Conservation (phyloP, 2,329 filamentous ascomycete genomes). For the Pestalotiopsis sp. region DNA sequence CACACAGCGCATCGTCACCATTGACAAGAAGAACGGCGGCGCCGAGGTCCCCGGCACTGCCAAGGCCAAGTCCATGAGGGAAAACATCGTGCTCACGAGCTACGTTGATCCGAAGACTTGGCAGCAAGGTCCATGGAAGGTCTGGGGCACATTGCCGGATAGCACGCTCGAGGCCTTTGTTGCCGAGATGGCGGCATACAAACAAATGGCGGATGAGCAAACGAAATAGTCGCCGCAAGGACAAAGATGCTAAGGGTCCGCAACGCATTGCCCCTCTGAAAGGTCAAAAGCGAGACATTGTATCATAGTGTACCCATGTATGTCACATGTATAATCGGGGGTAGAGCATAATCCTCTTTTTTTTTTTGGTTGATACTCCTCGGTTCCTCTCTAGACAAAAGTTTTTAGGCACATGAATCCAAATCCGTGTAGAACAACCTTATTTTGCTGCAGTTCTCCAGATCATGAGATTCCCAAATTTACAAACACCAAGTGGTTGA, state of each 20-base stretch:
- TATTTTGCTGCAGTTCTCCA: not conserved
- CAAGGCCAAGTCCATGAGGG: slow-evolving; percentile 56
- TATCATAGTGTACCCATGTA: slow-evolving; percentile 3
- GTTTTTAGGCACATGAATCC: not conserved
- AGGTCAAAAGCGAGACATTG: not conserved
- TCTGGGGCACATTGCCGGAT: slow-evolving; percentile 65
- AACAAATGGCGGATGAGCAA: slow-evolving; percentile 1
- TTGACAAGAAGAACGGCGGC: slow-evolving; percentile 35
- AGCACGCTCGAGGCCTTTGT: slow-evolving; percentile 47
- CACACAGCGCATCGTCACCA: slow-evolving; percentile 53
- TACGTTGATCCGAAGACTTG: slow-evolving; percentile 47
- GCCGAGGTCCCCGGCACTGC: slow-evolving; percentile 46
- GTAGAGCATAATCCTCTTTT: not conserved
- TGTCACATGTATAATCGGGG: not conserved
- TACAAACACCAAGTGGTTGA: not conserved
- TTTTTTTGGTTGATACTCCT: not conserved
- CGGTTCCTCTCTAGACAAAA: not conserved
- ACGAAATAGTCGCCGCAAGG: not conserved
- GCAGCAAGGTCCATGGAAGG: slow-evolving; percentile 55
- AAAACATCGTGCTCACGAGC: slow-evolving; percentile 66
- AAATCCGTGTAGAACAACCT: not conserved
- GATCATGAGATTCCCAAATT: not conserved
- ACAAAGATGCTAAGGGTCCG: not conserved
- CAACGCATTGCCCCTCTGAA: not conserved
- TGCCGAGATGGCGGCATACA: slow-evolving; percentile 20